These are phyloP conservation scores for Ceraceosorus bombacis DNA, from an alignment of 1,284 basidiomycete genomes.

Conservation along the genomic window DNA sequence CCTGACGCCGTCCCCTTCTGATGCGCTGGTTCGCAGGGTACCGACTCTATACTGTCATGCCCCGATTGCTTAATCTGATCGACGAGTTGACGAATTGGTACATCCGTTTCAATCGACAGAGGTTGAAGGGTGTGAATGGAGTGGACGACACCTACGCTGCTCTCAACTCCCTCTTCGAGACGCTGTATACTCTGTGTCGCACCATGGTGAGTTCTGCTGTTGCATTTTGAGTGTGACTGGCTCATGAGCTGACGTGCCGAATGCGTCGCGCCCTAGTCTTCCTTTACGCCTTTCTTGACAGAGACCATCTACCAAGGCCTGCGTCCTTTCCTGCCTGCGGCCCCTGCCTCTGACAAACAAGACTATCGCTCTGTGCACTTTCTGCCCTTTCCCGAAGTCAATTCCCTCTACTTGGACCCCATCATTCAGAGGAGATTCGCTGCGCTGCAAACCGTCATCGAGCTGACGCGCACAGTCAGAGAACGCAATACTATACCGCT, in stretches of 20 bases:
- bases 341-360: constrained; percentile 52
- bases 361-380: constrained; percentile 94
- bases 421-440: constrained; percentile 90
- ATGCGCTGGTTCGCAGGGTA: constrained; percentile 52
- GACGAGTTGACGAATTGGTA: constrained; percentile 99
- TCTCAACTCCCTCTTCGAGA: constrained; percentile 92
- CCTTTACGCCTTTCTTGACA: constrained; percentile 95
- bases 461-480: constrained; percentile 79
- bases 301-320: constrained; percentile 95
- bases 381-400: constrained; percentile 83
- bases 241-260: too few species aligned
- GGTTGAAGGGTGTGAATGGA: constrained; percentile 92
- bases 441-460: constrained; percentile 90
- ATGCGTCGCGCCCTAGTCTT: constrained; percentile 53
- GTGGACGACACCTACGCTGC: constrained; percentile 79
- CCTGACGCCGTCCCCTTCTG: too few species aligned
- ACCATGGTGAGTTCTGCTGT: constrained; percentile 58
- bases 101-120: constrained; percentile 93
- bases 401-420: constrained; percentile 91
- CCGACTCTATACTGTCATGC: constrained; percentile 94
- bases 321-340: constrained; percentile 61
- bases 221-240: too few species aligned
- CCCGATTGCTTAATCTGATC: constrained; percentile 81
- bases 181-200: constrained; percentile 83
- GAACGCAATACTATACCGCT: constrained; percentile 70